Evolutionary conservation across 257 asterid genomes (phyloP).

Genomic region (Nicotiana paniculata): DNA sequence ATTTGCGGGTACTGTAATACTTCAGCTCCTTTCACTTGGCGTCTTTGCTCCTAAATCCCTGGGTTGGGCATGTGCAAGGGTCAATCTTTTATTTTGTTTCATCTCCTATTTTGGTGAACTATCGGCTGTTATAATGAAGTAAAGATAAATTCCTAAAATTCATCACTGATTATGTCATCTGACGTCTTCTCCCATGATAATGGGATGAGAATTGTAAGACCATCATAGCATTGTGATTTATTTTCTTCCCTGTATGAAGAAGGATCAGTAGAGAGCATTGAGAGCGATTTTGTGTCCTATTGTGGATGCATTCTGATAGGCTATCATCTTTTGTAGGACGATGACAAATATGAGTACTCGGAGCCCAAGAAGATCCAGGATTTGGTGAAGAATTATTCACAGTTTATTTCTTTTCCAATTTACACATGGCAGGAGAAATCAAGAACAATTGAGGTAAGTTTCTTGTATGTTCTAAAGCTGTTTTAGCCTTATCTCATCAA

Average conservation of each 20-base stretch:
- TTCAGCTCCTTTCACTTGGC: background rate
- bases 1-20: constrained; percentile 51
- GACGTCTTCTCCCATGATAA: background rate
- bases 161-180: background rate
- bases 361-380: constrained; percentile 79
- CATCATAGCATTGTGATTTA: background rate
- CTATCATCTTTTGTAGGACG: constrained; percentile 49
- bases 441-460: constrained; percentile 74
- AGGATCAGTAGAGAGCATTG: background rate
- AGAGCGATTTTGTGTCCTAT: background rate
- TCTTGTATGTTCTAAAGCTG: background rate
- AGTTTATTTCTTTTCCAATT: constrained; percentile 90
- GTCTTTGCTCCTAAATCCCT: background rate
- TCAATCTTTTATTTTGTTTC: background rate
- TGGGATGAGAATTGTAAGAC: background rate
- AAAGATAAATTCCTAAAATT: background rate
- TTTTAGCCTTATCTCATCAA: background rate
- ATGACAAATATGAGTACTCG: constrained; percentile 83
- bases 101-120: background rate
- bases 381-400: constrained; percentile 96
- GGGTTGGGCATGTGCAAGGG: background rate
- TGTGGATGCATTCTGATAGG: background rate
- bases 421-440: constrained; percentile 95
- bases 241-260: background rate
- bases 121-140: background rate